These are phyloP conservation scores for Plantago ovata DNA, from an alignment of 257 asterid genomes.

Conservation along the genomic window DNA sequence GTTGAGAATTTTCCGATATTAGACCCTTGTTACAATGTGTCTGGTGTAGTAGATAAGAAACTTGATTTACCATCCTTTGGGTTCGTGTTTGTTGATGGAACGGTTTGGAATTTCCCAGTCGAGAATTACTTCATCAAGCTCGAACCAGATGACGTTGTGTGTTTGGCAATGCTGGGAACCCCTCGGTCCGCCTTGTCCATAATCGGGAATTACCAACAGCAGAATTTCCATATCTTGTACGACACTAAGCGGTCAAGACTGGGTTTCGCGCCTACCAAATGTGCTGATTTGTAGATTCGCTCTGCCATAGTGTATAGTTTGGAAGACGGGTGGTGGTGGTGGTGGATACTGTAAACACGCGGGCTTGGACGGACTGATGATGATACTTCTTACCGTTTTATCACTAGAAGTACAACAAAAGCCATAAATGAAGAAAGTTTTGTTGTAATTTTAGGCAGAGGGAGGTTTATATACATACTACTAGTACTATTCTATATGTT, in stretches of 20 bases:
- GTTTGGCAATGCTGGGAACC: slow-evolving; percentile 82
- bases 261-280: slow-evolving; percentile 71
- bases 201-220: slow-evolving; percentile 91
- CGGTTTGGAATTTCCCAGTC: slow-evolving; percentile 76
- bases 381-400: not conserved
- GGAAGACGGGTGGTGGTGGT: too few species aligned
- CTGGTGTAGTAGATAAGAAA: slow-evolving; percentile 42
- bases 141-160: slow-evolving; percentile 69
- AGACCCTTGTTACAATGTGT: slow-evolving; percentile 79
- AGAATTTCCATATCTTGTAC: slow-evolving; percentile 75
- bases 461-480: slow-evolving; percentile 17
- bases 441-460: slow-evolving; percentile 14
- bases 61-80: slow-evolving; percentile 67
- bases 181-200: slow-evolving; percentile 70
- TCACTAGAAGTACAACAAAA: not conserved
- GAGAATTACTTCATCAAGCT: slow-evolving; percentile 78
- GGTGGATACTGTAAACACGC: slow-evolving; percentile 31
- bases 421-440: slow-evolving; percentile 5
- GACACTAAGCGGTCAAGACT: slow-evolving; percentile 73
- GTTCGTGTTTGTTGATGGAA: slow-evolving; percentile 73
- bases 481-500: too few species aligned
- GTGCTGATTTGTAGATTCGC: slow-evolving; percentile 41
- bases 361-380: not conserved
- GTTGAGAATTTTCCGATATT: slow-evolving; percentile 65
- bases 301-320: slow-evolving; percentile 18